Evolutionary conservation across 805 yeast genomes (phyloP).

Genomic region (Starmerella sp.): DNA sequence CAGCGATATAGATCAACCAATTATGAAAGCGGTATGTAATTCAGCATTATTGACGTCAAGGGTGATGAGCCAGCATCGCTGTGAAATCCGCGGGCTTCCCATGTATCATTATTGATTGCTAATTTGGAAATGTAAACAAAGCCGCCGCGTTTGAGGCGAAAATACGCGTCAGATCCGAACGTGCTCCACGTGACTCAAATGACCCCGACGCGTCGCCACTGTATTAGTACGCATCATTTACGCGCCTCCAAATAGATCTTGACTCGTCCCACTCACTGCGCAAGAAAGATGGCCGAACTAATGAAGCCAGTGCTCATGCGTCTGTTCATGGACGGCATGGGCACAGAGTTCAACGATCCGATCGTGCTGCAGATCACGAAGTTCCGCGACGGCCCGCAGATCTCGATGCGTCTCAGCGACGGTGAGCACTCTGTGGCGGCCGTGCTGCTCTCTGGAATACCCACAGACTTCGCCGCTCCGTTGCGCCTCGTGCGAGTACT

Average conservation of each 20-base stretch:
- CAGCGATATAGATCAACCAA: too few species aligned
- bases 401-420: conserved; percentile 8
- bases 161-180: too few species aligned
- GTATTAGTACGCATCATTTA: not conserved
- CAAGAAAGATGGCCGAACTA: conserved; percentile 7
- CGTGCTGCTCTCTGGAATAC: not conserved
- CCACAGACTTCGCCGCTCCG: conserved; percentile 1
- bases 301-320: conserved; percentile 8
- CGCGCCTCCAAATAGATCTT: not conserved
- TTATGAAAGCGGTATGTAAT: too few species aligned
- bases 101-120: too few species aligned
- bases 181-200: not conserved
- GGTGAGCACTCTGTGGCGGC: conserved; percentile 8
- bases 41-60: too few species aligned
- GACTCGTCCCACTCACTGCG: not conserved
- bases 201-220: not conserved
- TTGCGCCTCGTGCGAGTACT: conserved; percentile 8
- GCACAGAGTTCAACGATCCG: conserved; percentile 9
- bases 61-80: too few species aligned
- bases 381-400: conserved; percentile 2
- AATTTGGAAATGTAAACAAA: not conserved
- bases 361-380: conserved; percentile 11
- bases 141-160: too few species aligned
- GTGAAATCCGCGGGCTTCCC: too few species aligned
- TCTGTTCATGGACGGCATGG: not conserved